Evolutionary conservation across 2,329 filamentous ascomycete genomes (phyloP), one percentile per base, ranked within the genome.

Genomic region (Magnaporthales sp.): DNA sequence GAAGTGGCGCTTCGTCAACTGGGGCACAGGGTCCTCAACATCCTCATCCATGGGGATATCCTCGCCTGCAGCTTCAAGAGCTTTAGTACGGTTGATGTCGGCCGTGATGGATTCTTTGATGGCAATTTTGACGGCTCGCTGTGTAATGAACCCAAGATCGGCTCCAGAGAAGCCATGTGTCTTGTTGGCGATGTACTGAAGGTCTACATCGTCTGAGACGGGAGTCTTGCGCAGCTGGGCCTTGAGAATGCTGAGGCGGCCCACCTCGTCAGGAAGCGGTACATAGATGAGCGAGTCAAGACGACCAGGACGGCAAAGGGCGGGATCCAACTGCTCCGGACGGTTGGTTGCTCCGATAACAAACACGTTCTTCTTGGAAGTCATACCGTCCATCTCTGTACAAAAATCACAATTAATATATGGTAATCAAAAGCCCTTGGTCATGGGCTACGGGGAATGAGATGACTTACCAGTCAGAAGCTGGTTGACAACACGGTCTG

Each of bases 311-410:
- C 95, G 93, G 87, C 94, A 97, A 73, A 99, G 87, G 73, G 95
- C 95, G 77, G 95, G 95, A 80, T 99, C 95, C 68, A 99, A 91
- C 84, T 98, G 95, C 84, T 99, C 95, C 60, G 95, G 95, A 83
- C 95, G 88, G 85, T 99, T 99, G 80, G 95, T 99, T 62, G 95
- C 95, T 78, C 95, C 95, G 74, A 99, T 99, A 71, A 99, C 95
- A 81, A 99, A 99, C 71, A 99, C 95, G 78, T 99, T 99, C 91
- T 99, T 99, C 91, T 99, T 99, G 54, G 94, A 97, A 62, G 94
- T 98, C 94, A 98, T 98, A 74, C 94, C 94, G 73, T 98, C 94
- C 94, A 98, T 97, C 87, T 98, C 92, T 73, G 66, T 19, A 27
- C 38, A 24, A 51, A n/a, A 62, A 19, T 11, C 26, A 56, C 5